phyloP scores from a whole-genome alignment of 1,139 yeast species.

The Blastobotrys illinoisensis region DNA sequence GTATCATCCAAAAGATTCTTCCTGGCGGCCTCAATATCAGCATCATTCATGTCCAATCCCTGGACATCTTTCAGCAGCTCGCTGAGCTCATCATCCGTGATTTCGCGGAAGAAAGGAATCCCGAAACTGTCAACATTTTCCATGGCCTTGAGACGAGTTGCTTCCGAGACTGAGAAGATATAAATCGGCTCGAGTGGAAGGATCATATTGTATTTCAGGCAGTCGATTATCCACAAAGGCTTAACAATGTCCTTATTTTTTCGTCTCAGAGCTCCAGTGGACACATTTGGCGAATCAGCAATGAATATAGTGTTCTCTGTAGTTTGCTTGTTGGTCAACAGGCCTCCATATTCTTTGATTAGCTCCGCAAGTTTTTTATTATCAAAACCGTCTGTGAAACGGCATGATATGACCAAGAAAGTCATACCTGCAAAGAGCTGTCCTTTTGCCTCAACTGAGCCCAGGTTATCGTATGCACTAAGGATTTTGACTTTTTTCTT shows the following conservation, averaged over 20 bases:
- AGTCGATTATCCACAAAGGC: slow-evolving; percentile 70
- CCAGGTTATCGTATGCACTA: background rate
- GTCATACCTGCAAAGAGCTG: slow-evolving; percentile 21
- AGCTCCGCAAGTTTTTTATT: slow-evolving; percentile 25
- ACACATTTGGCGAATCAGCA: slow-evolving; percentile 46
- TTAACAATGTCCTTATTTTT: slow-evolving; percentile 51
- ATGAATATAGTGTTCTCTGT: slow-evolving; percentile 32
- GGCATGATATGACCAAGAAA: slow-evolving; percentile 27
- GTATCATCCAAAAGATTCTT: background rate
- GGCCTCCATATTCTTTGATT: slow-evolving; percentile 30
- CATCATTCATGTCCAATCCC: slow-evolving; percentile 3
- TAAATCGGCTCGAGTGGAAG: slow-evolving; percentile 59
- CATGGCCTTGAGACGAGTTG: slow-evolving; percentile 13
- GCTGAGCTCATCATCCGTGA: slow-evolving; percentile 13
- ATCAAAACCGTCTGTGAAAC: slow-evolving; percentile 5
- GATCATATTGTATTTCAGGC: slow-evolving; percentile 42
- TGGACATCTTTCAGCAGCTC: slow-evolving; percentile 9
- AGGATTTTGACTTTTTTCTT: background rate
- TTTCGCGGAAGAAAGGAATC: slow-evolving; percentile 24
- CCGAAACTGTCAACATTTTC: slow-evolving; percentile 27
- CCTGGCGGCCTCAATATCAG: slow-evolving; percentile 2
- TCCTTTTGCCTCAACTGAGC: background rate
- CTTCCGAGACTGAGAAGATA: slow-evolving; percentile 36
- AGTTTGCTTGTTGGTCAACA: slow-evolving; percentile 15
- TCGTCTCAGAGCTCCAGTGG: slow-evolving; percentile 40